Percentiles rank a stretch among this genome's conserved stretches.
Conservation (phyloP, 495 filamentous ascomycete genomes). For the Penicillium diatomitis region DNA sequence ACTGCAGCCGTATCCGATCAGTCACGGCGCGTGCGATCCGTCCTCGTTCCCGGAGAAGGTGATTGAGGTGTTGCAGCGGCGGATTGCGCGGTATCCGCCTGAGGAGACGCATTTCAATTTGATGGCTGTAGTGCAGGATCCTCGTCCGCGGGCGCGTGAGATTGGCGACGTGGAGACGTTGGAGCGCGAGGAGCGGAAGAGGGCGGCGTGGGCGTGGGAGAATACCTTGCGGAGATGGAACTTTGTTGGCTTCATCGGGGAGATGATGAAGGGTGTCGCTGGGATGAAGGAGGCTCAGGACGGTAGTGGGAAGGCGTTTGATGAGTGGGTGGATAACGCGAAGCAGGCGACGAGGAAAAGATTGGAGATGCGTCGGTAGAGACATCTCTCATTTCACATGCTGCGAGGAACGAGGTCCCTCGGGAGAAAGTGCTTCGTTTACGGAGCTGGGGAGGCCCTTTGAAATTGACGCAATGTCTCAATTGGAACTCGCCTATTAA, state of each 20-base stretch:
- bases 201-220: slow-evolving; percentile 86
- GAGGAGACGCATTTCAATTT: slow-evolving; percentile 93
- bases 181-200: slow-evolving; percentile 72
- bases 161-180: slow-evolving; percentile 74
- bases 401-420: too few relatives aligned
- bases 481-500: too few relatives aligned
- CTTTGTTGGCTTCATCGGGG: slow-evolving; percentile 91
- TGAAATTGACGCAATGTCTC: background rate
- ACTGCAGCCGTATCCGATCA: slow-evolving; percentile 83
- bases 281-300: slow-evolving; percentile 52
- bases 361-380: slow-evolving; percentile 37
- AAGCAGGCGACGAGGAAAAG: slow-evolving; percentile 62
- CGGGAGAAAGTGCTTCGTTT: too few relatives aligned
- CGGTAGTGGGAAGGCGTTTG: slow-evolving; percentile 47
- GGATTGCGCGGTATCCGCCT: slow-evolving; percentile 77
- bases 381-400: background rate
- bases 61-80: slow-evolving; percentile 73
- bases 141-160: slow-evolving; percentile 64
- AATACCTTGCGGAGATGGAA: slow-evolving; percentile 90
- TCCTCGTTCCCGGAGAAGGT: slow-evolving; percentile 72
- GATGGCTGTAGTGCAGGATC: slow-evolving; percentile 81
- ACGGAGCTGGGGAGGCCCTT: background rate
- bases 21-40: slow-evolving; percentile 63
- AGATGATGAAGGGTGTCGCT: slow-evolving; percentile 81
- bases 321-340: slow-evolving; percentile 70